Base-by-base conservation (phyloP, 2,329 filamentous ascomycete genomes). In the Knoxdaviesia capensis region DNA sequence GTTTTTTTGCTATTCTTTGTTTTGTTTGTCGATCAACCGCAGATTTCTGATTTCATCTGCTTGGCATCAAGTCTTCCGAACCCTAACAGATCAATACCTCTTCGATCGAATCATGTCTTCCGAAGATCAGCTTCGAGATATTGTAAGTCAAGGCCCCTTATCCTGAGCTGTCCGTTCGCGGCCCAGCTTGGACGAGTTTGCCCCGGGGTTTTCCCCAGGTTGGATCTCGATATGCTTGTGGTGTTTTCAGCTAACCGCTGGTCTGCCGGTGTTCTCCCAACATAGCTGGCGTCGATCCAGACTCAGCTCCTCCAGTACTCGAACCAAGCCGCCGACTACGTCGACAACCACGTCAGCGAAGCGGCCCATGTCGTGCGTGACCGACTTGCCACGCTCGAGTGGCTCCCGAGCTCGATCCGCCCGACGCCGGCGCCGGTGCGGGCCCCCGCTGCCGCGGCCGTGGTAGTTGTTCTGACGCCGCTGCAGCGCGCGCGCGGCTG, bases 311-410 rank as follows among this genome's bases (percentile, higher is more conserved):
- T 71, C 47, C 68, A 66, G 48, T 86, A 85, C 58, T 77, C 80
- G 10, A 66, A 69, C 50, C 70, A 82, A 42, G 69, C 88, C 46
- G 84, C 84, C 55, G 79, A 85, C 48, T 80, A 78, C 49, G 74
- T 93, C 56, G 84, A 94, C 59, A 68, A 71, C 45, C 76, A 86
- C 54, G 78, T 94, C 58, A 84, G 94, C 52, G 67, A 70, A 45
- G 76, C 84, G 38, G 82, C 86, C 42, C 65, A 68, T 34, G 66
- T 70, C 34, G 65, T 94, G 39, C 75, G 82, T 54, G 77, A 85
- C 47, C 69, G 69, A 5, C 65, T 85, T 38, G 70, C 78, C 34
- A 66, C 75, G 34, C 69, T 75, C 42, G 60, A 68, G 55, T 90
- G 84, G 82, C 63, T 92, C 9, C 83, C 83, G 36, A 69, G 80